Conservation (phyloP, 768 basidiomycete genomes). For the Suillus spraguei region DNA sequence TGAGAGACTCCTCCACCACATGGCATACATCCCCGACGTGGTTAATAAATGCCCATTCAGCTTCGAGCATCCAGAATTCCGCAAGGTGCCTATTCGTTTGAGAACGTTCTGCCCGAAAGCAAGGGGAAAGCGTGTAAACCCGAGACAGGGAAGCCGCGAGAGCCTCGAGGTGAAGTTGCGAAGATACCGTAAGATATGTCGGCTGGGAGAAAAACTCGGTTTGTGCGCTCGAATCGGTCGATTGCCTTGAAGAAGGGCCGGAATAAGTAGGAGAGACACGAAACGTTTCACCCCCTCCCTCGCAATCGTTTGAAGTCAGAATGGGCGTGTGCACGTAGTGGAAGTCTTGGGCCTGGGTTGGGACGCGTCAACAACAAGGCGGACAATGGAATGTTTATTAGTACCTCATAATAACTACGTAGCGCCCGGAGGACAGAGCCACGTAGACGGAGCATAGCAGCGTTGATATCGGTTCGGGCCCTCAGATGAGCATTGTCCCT, state of each 20-base stretch:
- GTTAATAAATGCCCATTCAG: constrained; percentile 75
- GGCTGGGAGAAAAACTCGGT: constrained; percentile 74
- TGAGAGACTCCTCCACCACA: constrained; percentile 58
- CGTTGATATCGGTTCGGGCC: constrained; percentile 70
- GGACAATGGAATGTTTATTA: constrained; percentile 5
- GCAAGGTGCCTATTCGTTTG: constrained; percentile 90
- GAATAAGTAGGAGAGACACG: constrained; percentile 50
- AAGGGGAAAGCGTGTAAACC: constrained; percentile 90
- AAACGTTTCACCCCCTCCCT: constrained; percentile 95
- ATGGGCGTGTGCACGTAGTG: constrained; percentile 82
- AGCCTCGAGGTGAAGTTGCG: constrained; percentile 94
- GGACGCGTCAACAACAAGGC: constrained; percentile 20
- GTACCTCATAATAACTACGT: constrained; percentile 72
- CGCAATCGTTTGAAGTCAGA: constrained; percentile 89
- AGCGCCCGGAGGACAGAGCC: constrained; percentile 58
- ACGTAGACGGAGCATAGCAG: constrained; percentile 77
- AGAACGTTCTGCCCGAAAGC: constrained; percentile 92
- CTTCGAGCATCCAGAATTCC: constrained; percentile 99
- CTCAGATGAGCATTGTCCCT: constrained; percentile 90
- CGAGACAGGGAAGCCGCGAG: constrained; percentile 76
- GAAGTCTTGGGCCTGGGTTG: constrained; percentile 72
- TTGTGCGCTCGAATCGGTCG: constrained; percentile 19
- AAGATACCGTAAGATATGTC: constrained; percentile 90
- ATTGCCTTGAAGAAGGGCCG: constrained; percentile 16
- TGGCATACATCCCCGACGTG: constrained; percentile 52